Evolutionary conservation across 2,329 filamentous ascomycete species (phyloP).

Genomic region (Scedosporium dehoogii): DNA sequence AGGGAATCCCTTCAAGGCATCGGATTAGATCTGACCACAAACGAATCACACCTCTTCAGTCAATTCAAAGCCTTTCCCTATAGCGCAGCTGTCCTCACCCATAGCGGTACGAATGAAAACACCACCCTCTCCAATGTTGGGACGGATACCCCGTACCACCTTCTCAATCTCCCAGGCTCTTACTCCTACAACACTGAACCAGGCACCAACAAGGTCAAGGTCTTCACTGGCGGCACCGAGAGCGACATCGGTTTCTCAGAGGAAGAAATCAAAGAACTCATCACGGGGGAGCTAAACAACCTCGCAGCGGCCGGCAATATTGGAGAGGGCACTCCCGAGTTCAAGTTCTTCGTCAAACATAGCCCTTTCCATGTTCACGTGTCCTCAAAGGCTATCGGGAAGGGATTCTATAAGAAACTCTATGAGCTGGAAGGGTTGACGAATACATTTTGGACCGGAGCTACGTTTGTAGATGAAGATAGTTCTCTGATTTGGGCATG

Average conservation of each 20-base stretch:
- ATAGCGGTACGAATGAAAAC: conserved; percentile 16
- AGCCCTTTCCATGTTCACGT: conserved; percentile 18
- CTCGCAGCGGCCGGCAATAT: conserved; percentile 6
- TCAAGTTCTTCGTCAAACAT: conserved; percentile 21
- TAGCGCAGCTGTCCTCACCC: conserved; percentile 21
- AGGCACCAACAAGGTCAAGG: conserved; percentile 7
- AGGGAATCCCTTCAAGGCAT: conserved; percentile 17
- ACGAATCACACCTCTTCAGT: conserved; percentile 21
- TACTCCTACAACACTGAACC: conserved; percentile 10
- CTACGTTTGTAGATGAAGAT: conserved; percentile 10
- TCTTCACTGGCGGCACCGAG: conserved; percentile 9
- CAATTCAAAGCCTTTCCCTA: conserved; percentile 23
- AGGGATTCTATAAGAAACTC: conserved; percentile 23
- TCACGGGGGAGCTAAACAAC: conserved; percentile 7
- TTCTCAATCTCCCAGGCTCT: conserved; percentile 9
- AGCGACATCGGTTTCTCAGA: conserved; percentile 7
- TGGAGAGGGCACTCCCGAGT: conserved; percentile 10
- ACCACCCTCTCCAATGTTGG: conserved; percentile 14
- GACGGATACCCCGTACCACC: conserved; percentile 5
- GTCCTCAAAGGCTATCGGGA: conserved; percentile 15
- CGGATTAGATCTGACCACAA: conserved; percentile 20
- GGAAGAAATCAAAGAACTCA: conserved; percentile 10
- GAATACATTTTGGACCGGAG: conserved; percentile 27
- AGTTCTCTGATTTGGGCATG: conserved; percentile 2
- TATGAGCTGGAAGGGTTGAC: conserved; percentile 22